Evolutionary conservation across 352 stramenopile genomes (phyloP), one percentile per base, ranked within the genome.

Genomic region (Pythium apleroticum): DNA sequence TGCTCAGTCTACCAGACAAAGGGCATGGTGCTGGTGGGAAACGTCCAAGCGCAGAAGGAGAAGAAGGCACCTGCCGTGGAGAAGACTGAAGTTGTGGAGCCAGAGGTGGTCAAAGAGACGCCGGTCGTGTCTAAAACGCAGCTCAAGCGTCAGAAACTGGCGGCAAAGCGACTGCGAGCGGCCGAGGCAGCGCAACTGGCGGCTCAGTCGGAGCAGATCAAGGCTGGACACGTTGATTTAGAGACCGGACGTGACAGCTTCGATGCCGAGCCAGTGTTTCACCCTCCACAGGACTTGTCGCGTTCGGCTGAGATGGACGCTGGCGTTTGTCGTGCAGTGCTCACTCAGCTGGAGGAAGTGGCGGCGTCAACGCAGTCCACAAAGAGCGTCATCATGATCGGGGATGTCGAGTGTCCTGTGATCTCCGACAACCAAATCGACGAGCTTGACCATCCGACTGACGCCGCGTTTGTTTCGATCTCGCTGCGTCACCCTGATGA

Each of bases 391-490:
- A 88, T 91, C 31, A 71, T 91, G 28, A 72, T 89, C 27, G 78
- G 81, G 6, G 75, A 90, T 27, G 73, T 90, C 39, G 71, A 74
- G 27, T 90, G 81, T 39, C 79, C 81, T 1, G 61, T 90, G n/a
- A 46, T 79, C 14, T 45, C 60, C 25, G 53, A 74, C 7, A 67
- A 74, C 39, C 57, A 70, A n/a, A 48, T 65, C n/a, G 61, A 61
- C 37, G 31, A 39, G n/a, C 19, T 5, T 19, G 62, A 61, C 10
- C 41, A 52, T 37, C 52, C 46, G 49, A 11, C 24, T 4, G 61
- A 71, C 10, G 17, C 55, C 8, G 8, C 33, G 12, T 17, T 41
- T 41, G 1, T 0, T 17, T 41, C 33, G 8, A 12, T 22, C 25
- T 35, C 15, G 57, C 19, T 24, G 8, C 25, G 48, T 10, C 20